Base-by-base conservation (phyloP, 1,139 yeast species). In the Hyphopichia khmerensis region DNA sequence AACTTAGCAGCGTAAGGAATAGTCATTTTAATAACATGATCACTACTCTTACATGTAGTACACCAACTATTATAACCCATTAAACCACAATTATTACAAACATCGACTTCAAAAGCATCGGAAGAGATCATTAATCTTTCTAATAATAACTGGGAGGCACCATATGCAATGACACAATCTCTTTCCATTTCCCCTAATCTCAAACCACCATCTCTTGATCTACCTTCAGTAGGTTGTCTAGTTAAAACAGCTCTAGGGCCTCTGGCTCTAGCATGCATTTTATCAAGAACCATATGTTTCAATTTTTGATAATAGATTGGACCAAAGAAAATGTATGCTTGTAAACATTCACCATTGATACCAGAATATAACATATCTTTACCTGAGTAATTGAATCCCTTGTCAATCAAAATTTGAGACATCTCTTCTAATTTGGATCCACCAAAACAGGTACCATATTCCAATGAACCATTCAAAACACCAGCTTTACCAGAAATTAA, bases 121-220 rank as follows among this genome's bases (percentile, higher is more conserved):
- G 98, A 91, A 34, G 96, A 88, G 43, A 93, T 71, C 99, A 93
- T 95, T 56, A 93, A 78, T 66, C 99, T 84, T 67, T 93, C 99
- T 69, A 91, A 89, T 69, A 93, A 79, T 75, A 93, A 93, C 8
- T 97, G 95, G 1, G 99, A 97, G 2, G 97, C 98, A 64, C 99
- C 99, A 65, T 93, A 98, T 4, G 99, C 99, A 77, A 93, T 93
- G 96, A 95, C 93, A 86, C 99, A 93, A 77, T 95, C 99, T 76
- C 99, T 89, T 71, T 93, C 99, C 99, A 93, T 93, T 72, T 93
- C 99, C 62, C 99, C 99, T 80, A 93, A 95, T 70, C 99, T 90
- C 65, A 93, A 77, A 55, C 99, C 99, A 81, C 99, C 99, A 69
- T 93, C 99, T 72, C 99, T 82, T 19, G 98, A 91, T 71, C 99